Conservation (phyloP, 225 moss, liverwort and hornwort genomes). For the Pseudisothecium myosuroides region DNA sequence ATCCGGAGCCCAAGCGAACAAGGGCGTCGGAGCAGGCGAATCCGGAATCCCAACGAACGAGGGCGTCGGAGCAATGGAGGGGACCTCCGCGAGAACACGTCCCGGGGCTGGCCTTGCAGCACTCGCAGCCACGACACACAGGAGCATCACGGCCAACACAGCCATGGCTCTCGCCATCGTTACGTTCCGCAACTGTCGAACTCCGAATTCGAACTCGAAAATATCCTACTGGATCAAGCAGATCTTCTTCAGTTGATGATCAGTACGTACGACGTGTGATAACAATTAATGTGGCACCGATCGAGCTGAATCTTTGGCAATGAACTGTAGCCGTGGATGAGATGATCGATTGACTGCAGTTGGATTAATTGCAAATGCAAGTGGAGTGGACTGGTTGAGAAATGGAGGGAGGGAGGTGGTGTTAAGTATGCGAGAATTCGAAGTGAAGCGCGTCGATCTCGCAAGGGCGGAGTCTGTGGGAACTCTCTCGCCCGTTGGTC, state of each 20-base stretch:
- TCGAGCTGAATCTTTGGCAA: neutral
- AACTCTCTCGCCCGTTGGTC: neutral
- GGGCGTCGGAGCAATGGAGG: neutral
- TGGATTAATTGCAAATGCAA: neutral
- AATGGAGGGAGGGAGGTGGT: neutral
- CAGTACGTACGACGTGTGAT: neutral
- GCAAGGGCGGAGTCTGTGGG: neutral
- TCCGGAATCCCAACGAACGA: neutral
- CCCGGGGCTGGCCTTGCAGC: neutral
- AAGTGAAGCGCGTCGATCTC: neutral
- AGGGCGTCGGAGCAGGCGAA: neutral
- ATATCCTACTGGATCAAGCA: neutral
- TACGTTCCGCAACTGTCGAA: neutral
- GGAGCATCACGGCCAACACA: neutral
- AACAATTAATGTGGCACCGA: neutral
- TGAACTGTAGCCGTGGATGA: neutral
- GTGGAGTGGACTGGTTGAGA: neutral
- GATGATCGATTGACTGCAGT: neutral
- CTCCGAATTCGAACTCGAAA: neutral
- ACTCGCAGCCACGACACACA: neutral
- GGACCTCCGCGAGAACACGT: neutral
- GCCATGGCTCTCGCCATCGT: neutral
- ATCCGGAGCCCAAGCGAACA: neutral
- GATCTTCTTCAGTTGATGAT: neutral
- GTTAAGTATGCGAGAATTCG: neutral